phyloP scores from a whole-genome alignment of 163 green algal genomes.

The Chlorella variabilis region DNA sequence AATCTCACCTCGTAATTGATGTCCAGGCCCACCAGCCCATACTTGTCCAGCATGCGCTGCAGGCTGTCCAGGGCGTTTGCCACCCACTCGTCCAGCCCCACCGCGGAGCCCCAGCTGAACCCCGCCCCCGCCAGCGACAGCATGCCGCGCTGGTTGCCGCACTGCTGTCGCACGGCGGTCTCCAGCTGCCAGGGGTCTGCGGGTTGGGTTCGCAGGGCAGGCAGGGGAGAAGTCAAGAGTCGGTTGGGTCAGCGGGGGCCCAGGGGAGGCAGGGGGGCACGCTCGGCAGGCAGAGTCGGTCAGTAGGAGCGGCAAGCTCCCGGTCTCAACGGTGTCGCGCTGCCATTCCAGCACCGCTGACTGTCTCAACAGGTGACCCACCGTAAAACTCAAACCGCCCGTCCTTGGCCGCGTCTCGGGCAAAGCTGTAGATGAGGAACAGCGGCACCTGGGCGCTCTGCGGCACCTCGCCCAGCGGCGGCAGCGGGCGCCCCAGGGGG shows the following conservation, averaged over 20 bases:
- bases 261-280: too few relatives aligned
- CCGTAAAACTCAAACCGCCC: constrained; percentile 15
- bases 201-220: too few relatives aligned
- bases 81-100: constrained; percentile 17
- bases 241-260: too few relatives aligned
- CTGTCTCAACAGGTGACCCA: too few relatives aligned
- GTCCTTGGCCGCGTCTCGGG: not conserved
- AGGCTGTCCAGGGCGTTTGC: constrained; percentile 6
- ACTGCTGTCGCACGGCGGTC: not conserved
- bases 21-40: constrained; percentile 9
- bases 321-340: too few relatives aligned
- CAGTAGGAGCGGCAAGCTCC: too few relatives aligned
- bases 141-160: constrained; percentile 31
- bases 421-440: constrained; percentile 22
- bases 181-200: constrained; percentile 28
- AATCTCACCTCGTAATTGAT: constrained; percentile 12
- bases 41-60: constrained; percentile 5
- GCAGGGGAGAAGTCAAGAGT: too few relatives aligned
- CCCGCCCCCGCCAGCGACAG: constrained; percentile 14
- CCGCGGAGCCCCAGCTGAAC: constrained; percentile 15
- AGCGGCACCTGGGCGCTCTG: not conserved
- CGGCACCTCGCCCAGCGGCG: constrained; percentile 6
- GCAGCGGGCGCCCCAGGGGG: constrained; percentile 15
- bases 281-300: too few relatives aligned
- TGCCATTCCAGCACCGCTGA: too few relatives aligned